Base-by-base conservation (phyloP, 108 stramenopile species). In the Nitzschia sp. region DNA sequence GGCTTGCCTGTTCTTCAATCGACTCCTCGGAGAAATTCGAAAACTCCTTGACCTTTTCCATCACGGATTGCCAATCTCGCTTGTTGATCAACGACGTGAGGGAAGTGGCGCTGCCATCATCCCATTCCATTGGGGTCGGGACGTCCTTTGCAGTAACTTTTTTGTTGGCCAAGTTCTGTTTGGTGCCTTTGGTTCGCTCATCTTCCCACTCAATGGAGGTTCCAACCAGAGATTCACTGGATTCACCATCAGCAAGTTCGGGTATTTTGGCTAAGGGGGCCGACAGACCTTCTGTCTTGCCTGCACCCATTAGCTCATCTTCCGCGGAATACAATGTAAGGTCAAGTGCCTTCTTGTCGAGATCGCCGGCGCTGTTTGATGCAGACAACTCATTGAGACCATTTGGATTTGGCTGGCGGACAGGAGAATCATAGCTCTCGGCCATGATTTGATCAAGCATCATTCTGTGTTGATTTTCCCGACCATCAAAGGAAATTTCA, bases 41-140 rank as follows among this genome's bases (percentile, higher is more conserved):
- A 19, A 51, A 21, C 5, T 17, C 21, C 21, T 19, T 19, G 19
- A 51, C 21, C 21, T 19, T 8, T 51, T 17, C 49, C 4, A 51
- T 51, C 18, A 51, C 49, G 4, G 4, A 19, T 4, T 21, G 19
- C 49, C 49, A 51, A 4, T 51, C 4, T 51, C 49, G 11, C 49
- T 51, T 9, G 49, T 51, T 51, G 49, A 51, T 51, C 49, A 51
- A 51, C 4, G 49, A 19, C 49, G 21, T 19, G 21, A 51, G 49
- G 21, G 49, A 51, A 15, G 15, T 42, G 8, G 38, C n/a, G n/a
- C n/a, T n/a, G n/a, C n/a, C n/a, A n/a, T n/a, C n/a, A n/a, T n/a
- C n/a, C n/a, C n/a, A n/a, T n/a, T n/a, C n/a, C n/a, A n/a, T n/a
- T n/a, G n/a, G n/a, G n/a, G n/a, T n/a, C 38, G 38, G 38, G 13